Conservation (phyloP, 225 moss, liverwort and hornwort species). For the Ulota crispa region DNA sequence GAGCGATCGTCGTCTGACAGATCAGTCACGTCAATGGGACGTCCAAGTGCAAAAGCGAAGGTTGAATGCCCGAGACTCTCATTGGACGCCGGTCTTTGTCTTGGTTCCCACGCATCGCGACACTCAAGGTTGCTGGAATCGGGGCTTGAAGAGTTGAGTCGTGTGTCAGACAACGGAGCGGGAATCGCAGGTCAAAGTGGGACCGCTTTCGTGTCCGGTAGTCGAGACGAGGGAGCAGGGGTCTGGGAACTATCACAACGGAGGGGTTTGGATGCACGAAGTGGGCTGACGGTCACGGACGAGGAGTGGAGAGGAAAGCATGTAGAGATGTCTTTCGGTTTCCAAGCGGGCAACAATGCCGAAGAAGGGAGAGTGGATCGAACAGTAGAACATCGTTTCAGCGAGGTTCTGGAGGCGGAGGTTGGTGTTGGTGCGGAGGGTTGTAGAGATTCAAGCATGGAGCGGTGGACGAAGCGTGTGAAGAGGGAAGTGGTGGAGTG, state of each 20-base stretch:
- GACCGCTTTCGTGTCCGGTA: not conserved
- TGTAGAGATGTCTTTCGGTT: slow-evolving; percentile 21
- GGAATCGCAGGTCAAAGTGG: slow-evolving; percentile 17
- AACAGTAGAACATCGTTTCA: slow-evolving; percentile 14
- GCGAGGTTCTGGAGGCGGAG: slow-evolving; percentile 26
- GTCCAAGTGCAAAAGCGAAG: slow-evolving; percentile 15
- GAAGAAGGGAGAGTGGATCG: slow-evolving; percentile 8
- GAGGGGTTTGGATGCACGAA: not conserved
- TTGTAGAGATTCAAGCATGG: not conserved
- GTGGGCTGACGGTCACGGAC: not conserved
- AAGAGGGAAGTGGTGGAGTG: slow-evolving; percentile 40
- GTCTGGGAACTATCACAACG: slow-evolving; percentile 23
- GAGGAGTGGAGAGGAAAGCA: slow-evolving; percentile 28
- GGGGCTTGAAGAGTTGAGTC: slow-evolving; percentile 8
- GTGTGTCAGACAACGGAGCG: slow-evolving; percentile 16
- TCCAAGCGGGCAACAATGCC: not conserved
- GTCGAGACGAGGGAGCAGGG: slow-evolving; percentile 19
- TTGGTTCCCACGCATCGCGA: slow-evolving; percentile 24
- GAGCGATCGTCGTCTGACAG: slow-evolving; percentile 31
- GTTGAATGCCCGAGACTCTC: slow-evolving; percentile 14
- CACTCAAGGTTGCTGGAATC: not conserved
- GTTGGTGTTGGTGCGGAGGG: slow-evolving; percentile 1
- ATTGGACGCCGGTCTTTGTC: slow-evolving; percentile 29
- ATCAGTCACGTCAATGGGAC: slow-evolving; percentile 20
- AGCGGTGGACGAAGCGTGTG: slow-evolving; percentile 39